Conservation (phyloP, 1,284 basidiomycete genomes). For the Boletus sp. region DNA sequence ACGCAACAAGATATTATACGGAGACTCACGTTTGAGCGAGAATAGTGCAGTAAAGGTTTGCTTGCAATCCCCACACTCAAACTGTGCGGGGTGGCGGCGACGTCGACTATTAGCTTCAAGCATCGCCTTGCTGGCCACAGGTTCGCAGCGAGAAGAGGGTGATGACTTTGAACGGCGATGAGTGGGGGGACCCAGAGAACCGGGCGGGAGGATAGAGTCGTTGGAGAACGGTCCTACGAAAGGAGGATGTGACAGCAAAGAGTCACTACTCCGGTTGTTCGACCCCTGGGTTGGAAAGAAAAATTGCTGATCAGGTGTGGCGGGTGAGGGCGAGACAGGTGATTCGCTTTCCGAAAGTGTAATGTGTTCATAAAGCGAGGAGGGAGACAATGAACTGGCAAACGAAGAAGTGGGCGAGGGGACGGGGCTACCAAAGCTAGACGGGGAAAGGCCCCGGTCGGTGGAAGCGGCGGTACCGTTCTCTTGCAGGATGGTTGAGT, state of each 20-base stretch:
- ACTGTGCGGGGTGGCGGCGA: conserved; percentile 29
- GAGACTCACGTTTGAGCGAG: conserved; percentile 32
- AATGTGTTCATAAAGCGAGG: conserved; percentile 10
- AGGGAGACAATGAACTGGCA: conserved; percentile 26
- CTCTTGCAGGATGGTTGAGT: conserved; percentile 13
- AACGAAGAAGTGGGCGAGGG: conserved; percentile 29
- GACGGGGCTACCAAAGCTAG: conserved; percentile 16
- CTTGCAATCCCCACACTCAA: conserved; percentile 16
- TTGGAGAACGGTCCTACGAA: not conserved
- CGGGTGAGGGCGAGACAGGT: conserved; percentile 22
- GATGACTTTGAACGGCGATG: conserved; percentile 23
- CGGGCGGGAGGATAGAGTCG: not conserved
- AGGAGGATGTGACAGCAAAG: conserved; percentile 2
- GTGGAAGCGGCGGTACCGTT: not conserved
- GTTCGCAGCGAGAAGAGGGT: conserved; percentile 10
- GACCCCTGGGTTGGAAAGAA: not conserved
- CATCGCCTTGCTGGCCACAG: conserved; percentile 34
- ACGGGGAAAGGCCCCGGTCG: conserved; percentile 14
- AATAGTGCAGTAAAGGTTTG: conserved; percentile 32
- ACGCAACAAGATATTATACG: not conserved
- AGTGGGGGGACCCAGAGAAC: not conserved
- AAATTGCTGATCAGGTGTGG: conserved; percentile 12
- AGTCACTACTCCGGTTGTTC: conserved; percentile 12
- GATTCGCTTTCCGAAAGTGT: conserved; percentile 23
- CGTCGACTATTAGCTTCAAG: conserved; percentile 31